Base-by-base conservation (phyloP, 2,329 filamentous ascomycete genomes). In the Madurella mycetomatis region DNA sequence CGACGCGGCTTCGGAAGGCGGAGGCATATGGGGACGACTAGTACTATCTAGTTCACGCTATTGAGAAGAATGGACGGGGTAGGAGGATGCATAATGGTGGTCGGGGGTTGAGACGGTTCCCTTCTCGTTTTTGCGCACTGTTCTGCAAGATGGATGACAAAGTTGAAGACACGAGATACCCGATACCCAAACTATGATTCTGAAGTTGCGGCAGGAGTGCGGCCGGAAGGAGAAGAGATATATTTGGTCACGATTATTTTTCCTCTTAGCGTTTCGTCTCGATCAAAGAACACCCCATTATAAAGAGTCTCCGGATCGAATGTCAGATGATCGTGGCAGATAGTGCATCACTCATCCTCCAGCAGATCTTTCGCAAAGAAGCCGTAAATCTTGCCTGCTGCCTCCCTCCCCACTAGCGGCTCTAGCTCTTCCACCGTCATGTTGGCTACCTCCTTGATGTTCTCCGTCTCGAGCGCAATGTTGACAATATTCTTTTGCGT, bases 401-500 rank as follows among this genome's bases (percentile, higher is more conserved):
- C 84, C 67, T 92, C 87, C 59, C 77, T 85, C 0, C 94, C 94
- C 19, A 97, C 85, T 54, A 95, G 61, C 31, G 81, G 81, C 60
- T 84, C 80, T 58, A 99, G 71, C 62, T 92, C 87, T 47, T 80
- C 79, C 55, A 85, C 78, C n/a, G 77, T 78, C 83, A 95, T 90
- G 71, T 96, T 96, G 32, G 90, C 90, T 61, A 99, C 78, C 64
- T 95, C 91, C 50, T 79, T 76, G 34, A 99, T 76, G 70, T 84
- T 95, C 60, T 87, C 86, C 60, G 86, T 83, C 66, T 88, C 81
- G 17, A 91, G 66, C 34, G 87, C 84, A 44, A 99, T 64, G 57
- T 82, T 83, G 65, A 82, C 84, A 34, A 95, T 77, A 57, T 89
- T 91, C 72, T 90, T 87, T 11, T 85, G 84, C 34, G 83, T 92